Base-by-base conservation (phyloP, 1,139 yeast species). In the Blastobotrys ciferrii region DNA sequence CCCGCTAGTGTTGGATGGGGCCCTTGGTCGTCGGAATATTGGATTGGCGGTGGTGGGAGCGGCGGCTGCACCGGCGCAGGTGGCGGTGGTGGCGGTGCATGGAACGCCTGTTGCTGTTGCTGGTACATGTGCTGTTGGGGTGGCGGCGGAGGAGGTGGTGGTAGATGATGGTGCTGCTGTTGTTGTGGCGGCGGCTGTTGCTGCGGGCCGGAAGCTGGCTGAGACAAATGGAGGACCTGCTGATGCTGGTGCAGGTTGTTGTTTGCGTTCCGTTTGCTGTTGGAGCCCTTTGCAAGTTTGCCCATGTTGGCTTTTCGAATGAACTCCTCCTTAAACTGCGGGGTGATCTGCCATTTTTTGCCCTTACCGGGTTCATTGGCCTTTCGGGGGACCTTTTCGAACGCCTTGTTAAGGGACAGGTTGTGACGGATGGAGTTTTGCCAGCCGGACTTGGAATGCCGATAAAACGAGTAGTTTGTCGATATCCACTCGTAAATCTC, bases 301-400 rank as follows among this genome's bases (percentile, higher is more conserved):
- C 73, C 97, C 54, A 79, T 82, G 54, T 79, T 80, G 67, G 91
- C 82, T 69, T 88, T 87, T 57, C 76, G 80, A 64, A 89, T 71
- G 59, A 89, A 91, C 56, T 94, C 98, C 46, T 82, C 83, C 61
- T 86, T 84, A 64, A 86, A 89, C 43, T 83, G 74, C 40, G 87
- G 94, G 56, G 89, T 82, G 51, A 92, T 91, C 69, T 89, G 95
- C 99, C 99, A 92, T 69, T 92, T 92, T 95, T 92, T 92, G 55
- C 98, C 98, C 67, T 92, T 92, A 28, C 99, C 98, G 0, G 98
- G 97, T 68, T 92, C 98, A 66, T 88, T 86, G 15, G 95, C 92
- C 65, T 87, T 81, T 62, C 98, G 77, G 20, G 98, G 96, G 20
- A 91, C 97, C 69, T 92, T 92, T 63, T 91, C 98, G 64, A 87